Evolutionary conservation across 139 green algal genomes (phyloP), one percentile per base, ranked within the genome.

Genomic region (Micractinium sp.): DNA sequence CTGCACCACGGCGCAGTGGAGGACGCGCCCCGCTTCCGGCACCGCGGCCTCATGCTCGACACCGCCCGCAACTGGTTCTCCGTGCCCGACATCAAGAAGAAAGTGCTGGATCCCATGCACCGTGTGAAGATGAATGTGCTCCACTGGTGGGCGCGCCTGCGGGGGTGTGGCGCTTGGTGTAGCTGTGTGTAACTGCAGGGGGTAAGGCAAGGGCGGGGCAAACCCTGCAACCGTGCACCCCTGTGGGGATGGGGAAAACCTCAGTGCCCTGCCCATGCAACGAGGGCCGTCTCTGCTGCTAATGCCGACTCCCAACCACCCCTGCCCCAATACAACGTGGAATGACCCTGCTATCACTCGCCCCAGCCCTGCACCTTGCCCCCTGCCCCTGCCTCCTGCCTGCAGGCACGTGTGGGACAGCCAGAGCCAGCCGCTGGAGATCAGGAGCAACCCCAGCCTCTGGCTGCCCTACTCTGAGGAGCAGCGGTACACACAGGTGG

Each of bases 361-460:
- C n/a, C n/a, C 22, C 63, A 73, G 16, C 63, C 63, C 23, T 73
- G 20, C 63, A 15, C 22, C 63, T 7, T 73, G 63, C 14, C 63
- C 22, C 63, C 7, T n/a, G 63, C 63, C 63, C n/a, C n/a, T n/a
- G n/a, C n/a, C n/a, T n/a, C n/a, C 33, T 53, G 77, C 38, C 36
- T 47, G 38, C 23, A 66, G 77, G 77, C 77, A 82, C 77, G 77
- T 82, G 77, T 82, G 38, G 31, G 76, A 82, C 77, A 33, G 33
- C 23, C 77, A 82, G 77, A 82, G 77, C 77, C 77, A 82, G 77
- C 77, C 77, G 38, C 38, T 82, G 77, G 77, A 82, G 23, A 39
- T 82, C 3, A 38, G 25, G 33, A 63, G 23, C 16, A 33, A 29
- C 33, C 38, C 77, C 25, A 0, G 14, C 33, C 39, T 82, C 16